Evolutionary conservation across 129 eudicot genomes (phyloP), one percentile per base, ranked within the genome.

Genomic region (Chrysanthemum seticuspe): DNA sequence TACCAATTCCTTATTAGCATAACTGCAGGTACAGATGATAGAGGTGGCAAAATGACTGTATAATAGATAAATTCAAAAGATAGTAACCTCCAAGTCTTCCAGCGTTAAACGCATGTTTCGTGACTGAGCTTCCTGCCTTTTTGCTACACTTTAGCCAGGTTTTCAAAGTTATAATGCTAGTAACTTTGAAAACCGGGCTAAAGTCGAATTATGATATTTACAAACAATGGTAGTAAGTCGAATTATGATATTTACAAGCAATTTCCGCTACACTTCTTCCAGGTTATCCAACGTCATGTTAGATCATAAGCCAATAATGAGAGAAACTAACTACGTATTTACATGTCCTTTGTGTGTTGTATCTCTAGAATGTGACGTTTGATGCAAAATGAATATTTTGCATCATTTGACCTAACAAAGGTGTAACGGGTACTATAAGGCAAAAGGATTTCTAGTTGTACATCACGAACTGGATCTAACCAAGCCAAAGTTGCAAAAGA

Each of bases 401-500:
- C 45, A 49, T 67, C 72, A 19, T 11, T 11, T 19, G 8, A 21
- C 47, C 34, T 47, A 67, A 19, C 25, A 71, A 13, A 47, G 2
- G 11, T 72, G 47, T 44, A 10, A 45, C 57, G 7, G 16, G 60
- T 44, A 36, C 1, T 61, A 67, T 70, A 15, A 70, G 52, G 18
- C 10, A 61, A 10, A 11, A 61, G 40, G 66, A n/a, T 62, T 25
- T 10, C 15, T 10, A 23, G 6, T 12, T 52, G 45, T 9, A 56
- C 25, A 53, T 83, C 58, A 93, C 51, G 97, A 86, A 80, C 90
- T 86, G 1, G 99, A 94, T 68, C 92, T 88, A 62, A 94, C 91
- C 72, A 90, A 80, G 16, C 99, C 93, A 61, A 94, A 88, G 75
- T 90, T 94, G 62, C 90, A 81, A 67, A 94, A 94, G 0, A 96